Base-by-base conservation (phyloP, 192 early-diverging fungal genomes). In the Borealophlyctis nickersoniae region DNA sequence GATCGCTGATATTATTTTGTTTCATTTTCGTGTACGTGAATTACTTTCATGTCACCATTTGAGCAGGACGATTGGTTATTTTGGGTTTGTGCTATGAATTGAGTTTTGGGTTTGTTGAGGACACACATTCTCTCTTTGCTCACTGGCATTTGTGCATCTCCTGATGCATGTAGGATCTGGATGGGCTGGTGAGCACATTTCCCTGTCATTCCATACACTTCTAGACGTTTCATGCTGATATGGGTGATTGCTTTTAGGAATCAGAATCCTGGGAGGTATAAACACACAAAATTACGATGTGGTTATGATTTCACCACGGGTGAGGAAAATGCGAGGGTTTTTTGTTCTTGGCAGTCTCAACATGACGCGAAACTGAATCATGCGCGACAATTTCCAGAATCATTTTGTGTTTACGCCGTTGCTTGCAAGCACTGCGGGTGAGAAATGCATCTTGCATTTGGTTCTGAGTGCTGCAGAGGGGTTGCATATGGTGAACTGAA, bases 371-470 rank as follows among this genome's bases (percentile, higher is more conserved):
- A 2, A 1, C n/a, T 2, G 1, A 24, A 23, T 62, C 2, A 49
- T 49, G 22, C 7, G 19, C 35, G 19, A 13, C 7, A 14, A n/a
- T 49, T 36, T 28, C 0, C 56, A 62, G 49, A 91, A 92, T 67
- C 89, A 92, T 71, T 93, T 93, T 72, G 72, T 91, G 27, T 91
- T 92, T 71, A 95, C 93, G 35, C 93, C 93, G 19, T 67, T 95
- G 49, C 77, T 95, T 52, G 90, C 92, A 1, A 62, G 70, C 9
- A 73, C 72, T n/a, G 27, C 65, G 4, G 57, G 57, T 59, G 36
- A n/a, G n/a, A n/a, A n/a, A n/a, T n/a, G n/a, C n/a, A n/a, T n/a
- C n/a, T n/a, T n/a, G n/a, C 16, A 0, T 55, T 27, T 59, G 57
- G 22, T 11, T 59, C 19, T 35, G 29, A 30, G 9, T 29, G 16